Conservation (phyloP, 305 asterid species). For the Fraxinus sp. region DNA sequence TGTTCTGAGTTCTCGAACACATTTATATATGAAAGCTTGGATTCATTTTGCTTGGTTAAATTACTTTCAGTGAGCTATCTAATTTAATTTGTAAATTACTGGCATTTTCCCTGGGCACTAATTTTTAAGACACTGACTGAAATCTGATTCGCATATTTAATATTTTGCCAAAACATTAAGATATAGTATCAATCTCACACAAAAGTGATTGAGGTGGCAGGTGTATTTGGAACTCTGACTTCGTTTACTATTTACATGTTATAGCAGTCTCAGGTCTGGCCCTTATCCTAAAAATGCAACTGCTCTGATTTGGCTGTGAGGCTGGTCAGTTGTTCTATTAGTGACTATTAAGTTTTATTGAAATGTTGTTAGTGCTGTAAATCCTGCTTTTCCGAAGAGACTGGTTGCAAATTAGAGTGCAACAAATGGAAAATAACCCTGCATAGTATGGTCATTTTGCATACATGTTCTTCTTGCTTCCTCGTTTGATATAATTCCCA, state of each 20-base stretch:
- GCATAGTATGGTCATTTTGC: slow-evolving; percentile 19
- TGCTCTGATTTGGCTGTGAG: slow-evolving; percentile 4
- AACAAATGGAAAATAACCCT: slow-evolving; percentile 2
- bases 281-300: background rate
- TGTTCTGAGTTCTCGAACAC: background rate
- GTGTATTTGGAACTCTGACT: background rate
- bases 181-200: background rate
- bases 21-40: background rate
- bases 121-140: background rate
- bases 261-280: background rate
- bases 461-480: slow-evolving; percentile 7
- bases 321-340: background rate
- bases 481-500: slow-evolving; percentile 10
- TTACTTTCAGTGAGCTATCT: slow-evolving; percentile 4
- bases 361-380: slow-evolving; percentile 12
- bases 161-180: background rate
- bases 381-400: slow-evolving; percentile 10
- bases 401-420: slow-evolving; percentile 5
- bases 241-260: background rate
- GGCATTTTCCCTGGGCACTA: background rate
- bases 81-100: background rate
- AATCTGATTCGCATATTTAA: background rate
- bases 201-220: slow-evolving; percentile 9
- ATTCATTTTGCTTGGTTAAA: background rate
- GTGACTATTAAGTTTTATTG: background rate